Conservation (phyloP, 1,284 basidiomycete species). For the Taiwanofungus camphoratus region DNA sequence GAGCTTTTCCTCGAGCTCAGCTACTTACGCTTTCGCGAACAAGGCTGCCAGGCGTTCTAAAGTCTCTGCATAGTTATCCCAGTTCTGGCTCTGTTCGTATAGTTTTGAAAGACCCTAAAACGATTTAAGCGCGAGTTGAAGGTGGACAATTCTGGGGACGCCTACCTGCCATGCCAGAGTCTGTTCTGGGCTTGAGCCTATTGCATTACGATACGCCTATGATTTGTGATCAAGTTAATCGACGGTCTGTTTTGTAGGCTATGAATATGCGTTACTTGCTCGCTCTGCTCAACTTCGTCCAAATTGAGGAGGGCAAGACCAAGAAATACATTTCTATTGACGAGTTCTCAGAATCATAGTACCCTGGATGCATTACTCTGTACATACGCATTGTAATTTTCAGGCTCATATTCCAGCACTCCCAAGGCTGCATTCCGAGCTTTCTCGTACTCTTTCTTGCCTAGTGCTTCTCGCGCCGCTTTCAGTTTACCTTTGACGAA, state of each 20-base stretch:
- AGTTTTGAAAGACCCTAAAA: slow-evolving; percentile 67
- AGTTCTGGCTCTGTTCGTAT: slow-evolving; percentile 58
- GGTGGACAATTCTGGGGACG: slow-evolving; percentile 17
- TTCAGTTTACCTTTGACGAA: slow-evolving; percentile 75
- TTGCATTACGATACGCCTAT: slow-evolving; percentile 75
- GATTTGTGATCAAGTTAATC: slow-evolving; percentile 4
- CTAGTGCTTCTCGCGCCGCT: slow-evolving; percentile 71
- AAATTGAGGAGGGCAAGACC: slow-evolving; percentile 75
- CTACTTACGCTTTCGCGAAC: slow-evolving; percentile 50
- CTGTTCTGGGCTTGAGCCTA: slow-evolving; percentile 56
- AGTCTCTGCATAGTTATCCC: slow-evolving; percentile 54
- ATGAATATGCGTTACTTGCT: slow-evolving; percentile 58
- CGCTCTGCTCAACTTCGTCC: slow-evolving; percentile 65
- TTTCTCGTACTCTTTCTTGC: slow-evolving; percentile 66
- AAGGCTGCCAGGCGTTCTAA: slow-evolving; percentile 49
- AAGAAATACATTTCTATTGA: slow-evolving; percentile 71
- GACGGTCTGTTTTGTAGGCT: slow-evolving; percentile 3
- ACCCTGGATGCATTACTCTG: not conserved
- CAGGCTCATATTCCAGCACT: slow-evolving; percentile 67
- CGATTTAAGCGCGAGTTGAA: not conserved
- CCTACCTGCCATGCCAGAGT: slow-evolving; percentile 77
- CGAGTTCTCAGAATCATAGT: not conserved
- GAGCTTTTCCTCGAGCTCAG: not conserved
- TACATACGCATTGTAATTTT: slow-evolving; percentile 78
- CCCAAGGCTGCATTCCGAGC: slow-evolving; percentile 64